phyloP scores from a whole-genome alignment of 176 grass and related monocot genomes.

The Triticum timopheevii region DNA sequence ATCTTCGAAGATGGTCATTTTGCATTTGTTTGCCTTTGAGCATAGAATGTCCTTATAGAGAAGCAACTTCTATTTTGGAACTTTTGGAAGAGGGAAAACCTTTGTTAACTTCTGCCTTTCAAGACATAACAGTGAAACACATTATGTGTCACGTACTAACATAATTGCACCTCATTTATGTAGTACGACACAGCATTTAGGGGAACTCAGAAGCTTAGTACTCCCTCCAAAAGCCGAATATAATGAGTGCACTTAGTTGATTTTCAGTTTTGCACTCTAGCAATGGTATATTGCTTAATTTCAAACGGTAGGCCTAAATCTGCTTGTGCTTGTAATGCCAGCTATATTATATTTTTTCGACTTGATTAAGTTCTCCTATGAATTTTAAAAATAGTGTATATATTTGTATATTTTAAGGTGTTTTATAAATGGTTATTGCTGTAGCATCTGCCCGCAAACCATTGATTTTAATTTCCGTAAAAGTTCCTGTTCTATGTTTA shows the following conservation, averaged over 20 bases:
- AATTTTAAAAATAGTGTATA: not conserved
- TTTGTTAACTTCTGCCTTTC: not conserved
- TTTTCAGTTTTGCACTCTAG: not conserved
- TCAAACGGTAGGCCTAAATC: not conserved
- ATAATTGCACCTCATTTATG: slow-evolving; percentile 2
- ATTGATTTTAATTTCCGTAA: not conserved
- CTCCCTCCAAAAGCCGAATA: not conserved
- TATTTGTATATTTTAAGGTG: not conserved
- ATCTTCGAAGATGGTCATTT: not conserved
- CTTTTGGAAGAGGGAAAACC: not conserved
- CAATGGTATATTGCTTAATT: not conserved
- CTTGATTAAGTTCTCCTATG: not conserved
- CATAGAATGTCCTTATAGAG: not conserved
- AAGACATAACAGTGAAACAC: not conserved
- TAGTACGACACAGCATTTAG: not conserved
- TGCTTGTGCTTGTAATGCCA: not conserved
- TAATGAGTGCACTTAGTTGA: not conserved
- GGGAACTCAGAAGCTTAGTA: not conserved
- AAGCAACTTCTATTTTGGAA: not conserved
- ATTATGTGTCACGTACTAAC: not conserved
- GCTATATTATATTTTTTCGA: too few species aligned
- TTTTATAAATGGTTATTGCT: not conserved
- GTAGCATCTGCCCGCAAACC: not conserved
- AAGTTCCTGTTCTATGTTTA: not conserved
- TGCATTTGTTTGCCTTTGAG: not conserved